Evolutionary conservation across 2,329 filamentous ascomycete genomes (phyloP), one percentile per base, ranked within the genome.

Genomic region (Thermothelomyces thermophilus): DNA sequence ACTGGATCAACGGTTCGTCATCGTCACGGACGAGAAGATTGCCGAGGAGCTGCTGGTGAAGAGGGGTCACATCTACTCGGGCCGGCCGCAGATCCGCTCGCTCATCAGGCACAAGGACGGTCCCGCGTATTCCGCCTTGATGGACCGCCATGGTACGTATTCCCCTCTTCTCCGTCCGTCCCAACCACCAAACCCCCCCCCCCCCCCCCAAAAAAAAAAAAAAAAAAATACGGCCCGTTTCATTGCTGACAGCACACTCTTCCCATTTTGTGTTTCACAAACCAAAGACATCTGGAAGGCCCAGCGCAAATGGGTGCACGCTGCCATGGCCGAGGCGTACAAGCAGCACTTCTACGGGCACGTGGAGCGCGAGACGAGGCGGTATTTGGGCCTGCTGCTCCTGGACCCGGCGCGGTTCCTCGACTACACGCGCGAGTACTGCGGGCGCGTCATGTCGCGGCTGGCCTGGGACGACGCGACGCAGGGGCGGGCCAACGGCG

Each of bases 231-330:
- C n/a, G n/a, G n/a, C n/a, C n/a, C n/a, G n/a, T n/a, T n/a, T n/a
- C n/a, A n/a, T n/a, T n/a, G n/a, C n/a, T n/a, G n/a, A n/a, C n/a
- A n/a, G n/a, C n/a, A n/a, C n/a, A n/a, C n/a, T n/a, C n/a, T n/a
- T n/a, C 24, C 9, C 24, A 8, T 11, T 53, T 14, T 9, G 47
- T 35, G 14, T 24, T 2, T 13, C 13, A 24, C 16, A 20, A 3
- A 41, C 22, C 9, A 26, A 26, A 30, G 73, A 75, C 22, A 70
- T 61, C 36, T 76, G 73, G 73, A 71, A 67, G 31, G 64, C 63
- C 5, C 73, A 76, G 55, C 68, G 73, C 19, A 76, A 74, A 62
- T 76, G 73, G 73, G 68, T 73, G 11, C 73, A 76, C 53, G 70
- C 73, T 8, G 73, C 73, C 56, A 66, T 68, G 66, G 63, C 62